Conservation (phyloP, 768 basidiomycete genomes). For the Daedaleopsis sinensis region DNA sequence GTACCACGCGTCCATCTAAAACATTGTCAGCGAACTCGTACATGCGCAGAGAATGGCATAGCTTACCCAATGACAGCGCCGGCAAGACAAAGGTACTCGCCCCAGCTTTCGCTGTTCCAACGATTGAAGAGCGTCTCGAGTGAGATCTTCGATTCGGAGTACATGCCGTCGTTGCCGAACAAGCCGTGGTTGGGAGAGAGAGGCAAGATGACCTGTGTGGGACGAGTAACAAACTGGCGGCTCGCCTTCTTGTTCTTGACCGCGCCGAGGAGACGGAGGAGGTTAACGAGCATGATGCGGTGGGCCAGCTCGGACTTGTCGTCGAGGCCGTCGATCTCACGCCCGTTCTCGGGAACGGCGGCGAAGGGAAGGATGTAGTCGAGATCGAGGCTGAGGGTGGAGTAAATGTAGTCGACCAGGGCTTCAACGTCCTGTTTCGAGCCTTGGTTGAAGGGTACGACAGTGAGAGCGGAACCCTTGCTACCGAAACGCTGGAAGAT, state of each 20-base stretch:
- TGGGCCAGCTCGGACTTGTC: slow-evolving; percentile 98
- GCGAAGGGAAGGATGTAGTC: slow-evolving; percentile 99
- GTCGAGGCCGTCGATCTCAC: slow-evolving; percentile 96
- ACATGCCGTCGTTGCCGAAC: slow-evolving; percentile 97
- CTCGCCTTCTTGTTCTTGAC: slow-evolving; percentile 99
- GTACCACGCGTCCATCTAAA: slow-evolving; percentile 96
- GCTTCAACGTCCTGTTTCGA: slow-evolving; percentile 99
- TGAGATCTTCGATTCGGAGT: slow-evolving; percentile 98
- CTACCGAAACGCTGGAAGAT: slow-evolving; percentile 97
- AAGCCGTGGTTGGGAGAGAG: slow-evolving; percentile 98
- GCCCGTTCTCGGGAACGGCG: slow-evolving; percentile 97
- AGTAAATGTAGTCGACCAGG: slow-evolving; percentile 97
- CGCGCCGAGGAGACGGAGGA: slow-evolving; percentile 93
- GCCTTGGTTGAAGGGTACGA: slow-evolving; percentile 99
- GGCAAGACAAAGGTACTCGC: slow-evolving; percentile 96
- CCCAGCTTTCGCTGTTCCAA: slow-evolving; percentile 99
- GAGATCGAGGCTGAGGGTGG: slow-evolving; percentile 91
- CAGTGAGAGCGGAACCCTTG: slow-evolving; percentile 93
- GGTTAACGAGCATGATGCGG: slow-evolving; percentile 97
- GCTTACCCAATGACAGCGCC: slow-evolving; percentile 94
- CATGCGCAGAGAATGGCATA: not conserved
- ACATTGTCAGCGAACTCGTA: slow-evolving; percentile 15
- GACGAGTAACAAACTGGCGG: slow-evolving; percentile 94
- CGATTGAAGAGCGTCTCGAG: slow-evolving; percentile 98
- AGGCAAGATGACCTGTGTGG: slow-evolving; percentile 97